phyloP scores from a whole-genome alignment of 306 rosid genomes.

The Ammopiptanthus mongolicus region DNA sequence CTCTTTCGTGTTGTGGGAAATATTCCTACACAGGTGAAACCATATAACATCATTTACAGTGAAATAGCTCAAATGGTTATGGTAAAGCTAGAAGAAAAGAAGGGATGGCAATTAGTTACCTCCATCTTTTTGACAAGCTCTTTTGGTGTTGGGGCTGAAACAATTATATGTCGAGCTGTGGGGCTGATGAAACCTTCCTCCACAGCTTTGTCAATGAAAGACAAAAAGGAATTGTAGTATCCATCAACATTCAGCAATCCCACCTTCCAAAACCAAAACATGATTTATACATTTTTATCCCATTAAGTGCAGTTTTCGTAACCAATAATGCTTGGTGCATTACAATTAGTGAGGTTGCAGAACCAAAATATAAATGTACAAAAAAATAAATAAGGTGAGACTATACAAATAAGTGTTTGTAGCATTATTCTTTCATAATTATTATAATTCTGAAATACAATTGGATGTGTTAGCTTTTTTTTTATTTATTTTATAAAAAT shows the following conservation, averaged over 20 bases:
- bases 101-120: slow-evolving; percentile 32
- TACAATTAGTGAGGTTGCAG: too few species aligned
- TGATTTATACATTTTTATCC: not conserved
- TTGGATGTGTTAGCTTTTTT: not conserved
- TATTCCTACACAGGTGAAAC: slow-evolving; percentile 48
- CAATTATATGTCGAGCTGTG: slow-evolving; percentile 86
- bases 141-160: slow-evolving; percentile 77
- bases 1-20: slow-evolving; percentile 81
- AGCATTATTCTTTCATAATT: not conserved
- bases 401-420: too few species aligned
- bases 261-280: slow-evolving; percentile 45
- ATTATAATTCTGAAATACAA: not conserved
- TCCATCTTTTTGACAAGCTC: slow-evolving; percentile 88
- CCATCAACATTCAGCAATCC: slow-evolving; percentile 98
- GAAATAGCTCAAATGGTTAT: not conserved
- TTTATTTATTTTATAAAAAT: too few species aligned
- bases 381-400: too few species aligned
- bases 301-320: too few species aligned
- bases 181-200: slow-evolving; percentile 93
- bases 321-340: too few species aligned
- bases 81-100: not conserved
- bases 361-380: too few species aligned
- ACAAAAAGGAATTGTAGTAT: slow-evolving; percentile 77
- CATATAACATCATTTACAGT: not conserved
- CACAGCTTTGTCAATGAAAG: slow-evolving; percentile 90